Percentiles rank a stretch among this genome's conserved stretches.
Conservation (phyloP, 2,329 filamentous ascomycete genomes). For the Fusarium domesticum region DNA sequence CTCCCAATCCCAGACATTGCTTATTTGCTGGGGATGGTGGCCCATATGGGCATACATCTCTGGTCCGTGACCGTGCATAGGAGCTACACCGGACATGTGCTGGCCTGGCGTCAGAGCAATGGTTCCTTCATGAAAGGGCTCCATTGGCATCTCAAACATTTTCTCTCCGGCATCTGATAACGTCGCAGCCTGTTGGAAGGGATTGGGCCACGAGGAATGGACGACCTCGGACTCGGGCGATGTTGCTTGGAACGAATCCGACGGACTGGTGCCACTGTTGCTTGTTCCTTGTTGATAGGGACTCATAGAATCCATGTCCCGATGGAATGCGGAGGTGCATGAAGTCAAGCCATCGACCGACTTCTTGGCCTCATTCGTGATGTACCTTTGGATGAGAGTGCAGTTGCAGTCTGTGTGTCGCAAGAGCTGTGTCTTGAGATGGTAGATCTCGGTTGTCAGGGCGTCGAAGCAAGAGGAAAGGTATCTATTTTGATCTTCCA, state of each 20-base stretch:
- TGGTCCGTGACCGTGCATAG: constrained; percentile 7
- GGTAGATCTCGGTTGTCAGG: constrained; percentile 29
- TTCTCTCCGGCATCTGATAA: constrained; percentile 22
- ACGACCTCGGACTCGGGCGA: constrained; percentile 22
- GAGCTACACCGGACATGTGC: constrained; percentile 6
- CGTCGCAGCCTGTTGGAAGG: constrained; percentile 18
- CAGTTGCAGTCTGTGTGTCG: constrained; percentile 33
- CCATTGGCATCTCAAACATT: constrained; percentile 23
- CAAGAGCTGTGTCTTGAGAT: constrained; percentile 31
- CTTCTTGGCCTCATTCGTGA: constrained; percentile 31
- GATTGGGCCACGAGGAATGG: constrained; percentile 22
- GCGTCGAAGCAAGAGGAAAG: constrained; percentile 28
- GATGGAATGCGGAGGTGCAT: constrained; percentile 16
- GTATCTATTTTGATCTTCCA: constrained; percentile 32
- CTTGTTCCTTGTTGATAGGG: constrained; percentile 22
- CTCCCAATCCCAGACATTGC: constrained; percentile 1
- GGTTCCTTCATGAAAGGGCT: constrained; percentile 15
- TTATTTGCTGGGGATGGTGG: constrained; percentile 9
- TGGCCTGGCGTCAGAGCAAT: constrained; percentile 12
- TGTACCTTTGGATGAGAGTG: constrained; percentile 32
- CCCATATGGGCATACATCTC: constrained; percentile 16
- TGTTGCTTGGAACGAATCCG: constrained; percentile 24
- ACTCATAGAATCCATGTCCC: constrained; percentile 12
- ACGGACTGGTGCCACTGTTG: constrained; percentile 24
- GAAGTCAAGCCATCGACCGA: constrained; percentile 25